Base-by-base conservation (phyloP, 345 rosid genomes). In the Corchorus capsularis region DNA sequence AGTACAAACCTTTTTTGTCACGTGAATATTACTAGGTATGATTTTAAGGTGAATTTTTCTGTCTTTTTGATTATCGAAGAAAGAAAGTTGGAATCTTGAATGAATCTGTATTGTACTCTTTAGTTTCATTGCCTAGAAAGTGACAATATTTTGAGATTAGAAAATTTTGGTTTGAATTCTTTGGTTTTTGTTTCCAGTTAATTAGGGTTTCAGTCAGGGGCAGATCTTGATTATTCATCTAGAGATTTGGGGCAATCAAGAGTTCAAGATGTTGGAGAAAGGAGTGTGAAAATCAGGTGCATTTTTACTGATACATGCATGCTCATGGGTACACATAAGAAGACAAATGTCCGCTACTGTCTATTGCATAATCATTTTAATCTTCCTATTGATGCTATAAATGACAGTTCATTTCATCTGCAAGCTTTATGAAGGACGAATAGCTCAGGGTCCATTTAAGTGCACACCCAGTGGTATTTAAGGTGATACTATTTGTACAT, bases 361-460 rank as follows among this genome's bases (percentile, higher is more conserved):
- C 9, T n/a, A 19, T 16, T 66, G 22, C 34, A 22, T 12, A 52
- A 15, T 15, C 3, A 27, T 54, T 10, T 63, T 41, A 43, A 67
- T 82, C 54, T 71, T 83, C 66, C 67, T 56, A 77, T 82, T 83
- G 83, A 80, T 83, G 61, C 60, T 66, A 70, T 78, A 73, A 76
- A 67, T 76, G 84, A 88, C 92, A 89, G 90, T 80, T 81, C 75
- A 82, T 77, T n/a, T n/a, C n/a, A n/a, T n/a, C 81, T 89, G 86
- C 94, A 94, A 95, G 89, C 93, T 94, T 69, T 94, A 94, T 79
- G 94, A 94, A 84, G 98, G 98, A 77, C 88, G 95, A 83, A 84
- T 94, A 81, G 86, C 90, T 76, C 91, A 87, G 81, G 97, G 98
- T 76, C 81, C 88, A 6, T 87, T 83, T 63, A 84, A 83, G 79